Evolutionary conservation across 2,329 filamentous ascomycete species (phyloP).

Genomic region (Metarhizium anisopliae): DNA sequence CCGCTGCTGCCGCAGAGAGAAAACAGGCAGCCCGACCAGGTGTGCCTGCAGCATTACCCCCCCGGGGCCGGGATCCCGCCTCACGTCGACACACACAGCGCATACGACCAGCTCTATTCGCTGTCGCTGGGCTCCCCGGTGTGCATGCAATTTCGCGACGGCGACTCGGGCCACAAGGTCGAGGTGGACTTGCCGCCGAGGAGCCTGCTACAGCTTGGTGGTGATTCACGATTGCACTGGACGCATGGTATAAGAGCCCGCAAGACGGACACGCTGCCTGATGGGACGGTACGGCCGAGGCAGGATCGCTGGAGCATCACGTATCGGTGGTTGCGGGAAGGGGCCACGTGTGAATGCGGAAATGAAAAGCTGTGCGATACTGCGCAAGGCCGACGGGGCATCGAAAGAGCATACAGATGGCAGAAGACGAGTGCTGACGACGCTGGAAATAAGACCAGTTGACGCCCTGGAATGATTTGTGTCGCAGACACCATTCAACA

Average conservation of each 20-base stretch:
- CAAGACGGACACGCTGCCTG: conserved; percentile 38
- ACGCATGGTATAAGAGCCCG: conserved; percentile 46
- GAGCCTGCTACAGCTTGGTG: conserved; percentile 42
- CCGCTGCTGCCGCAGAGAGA: conserved; percentile 38
- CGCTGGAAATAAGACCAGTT: background rate
- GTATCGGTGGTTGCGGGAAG: conserved; percentile 41
- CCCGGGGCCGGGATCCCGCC: conserved; percentile 52
- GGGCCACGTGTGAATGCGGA: conserved; percentile 40
- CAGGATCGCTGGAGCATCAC: conserved; percentile 45
- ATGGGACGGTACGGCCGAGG: conserved; percentile 34
- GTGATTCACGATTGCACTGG: conserved; percentile 43
- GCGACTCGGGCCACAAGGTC: conserved; percentile 16
- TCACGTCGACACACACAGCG: conserved; percentile 47
- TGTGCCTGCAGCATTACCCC: conserved; percentile 52
- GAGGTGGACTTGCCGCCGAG: conserved; percentile 39
- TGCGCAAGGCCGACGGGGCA: conserved; percentile 33
- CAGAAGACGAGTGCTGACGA: conserved; percentile 15
- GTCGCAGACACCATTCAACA: too few relatives aligned
- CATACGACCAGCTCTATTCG: conserved; percentile 35
- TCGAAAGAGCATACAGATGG: conserved; percentile 43
- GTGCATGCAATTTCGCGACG: conserved; percentile 34
- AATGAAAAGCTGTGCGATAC: conserved; percentile 41
- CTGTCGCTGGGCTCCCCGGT: conserved; percentile 33
- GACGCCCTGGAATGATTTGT: background rate
- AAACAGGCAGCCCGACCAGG: conserved; percentile 40